phyloP scores from a whole-genome alignment of 2,329 filamentous ascomycete genomes.

The Penicillium sp. region DNA sequence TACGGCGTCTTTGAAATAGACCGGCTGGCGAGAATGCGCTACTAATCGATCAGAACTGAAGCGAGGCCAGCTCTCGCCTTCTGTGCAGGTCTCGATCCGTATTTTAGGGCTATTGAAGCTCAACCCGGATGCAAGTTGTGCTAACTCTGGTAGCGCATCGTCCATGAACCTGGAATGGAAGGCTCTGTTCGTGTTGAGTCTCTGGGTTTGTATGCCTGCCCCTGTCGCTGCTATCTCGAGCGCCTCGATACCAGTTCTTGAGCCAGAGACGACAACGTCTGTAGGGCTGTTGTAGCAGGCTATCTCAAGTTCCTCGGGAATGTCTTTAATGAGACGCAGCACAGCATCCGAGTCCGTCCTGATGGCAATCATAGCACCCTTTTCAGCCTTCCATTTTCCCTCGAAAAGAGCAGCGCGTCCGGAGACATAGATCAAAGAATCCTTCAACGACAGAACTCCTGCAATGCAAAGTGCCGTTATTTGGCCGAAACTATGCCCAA shows the following conservation, averaged over 20 bases:
- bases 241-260: slow-evolving; percentile 1
- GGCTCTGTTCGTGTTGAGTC: slow-evolving; percentile 44
- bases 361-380: slow-evolving; percentile 31
- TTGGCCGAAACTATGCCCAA: slow-evolving; percentile 40
- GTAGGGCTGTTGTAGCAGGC: slow-evolving; percentile 48
- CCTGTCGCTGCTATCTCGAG: slow-evolving; percentile 28
- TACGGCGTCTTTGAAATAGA: slow-evolving; percentile 32
- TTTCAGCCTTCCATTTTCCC: slow-evolving; percentile 28
- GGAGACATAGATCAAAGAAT: slow-evolving; percentile 26
- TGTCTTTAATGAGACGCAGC: background rate
- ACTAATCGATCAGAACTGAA: background rate
- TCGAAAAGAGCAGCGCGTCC: slow-evolving; percentile 28
- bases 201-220: slow-evolving; percentile 27
- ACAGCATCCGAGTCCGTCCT: slow-evolving; percentile 18
- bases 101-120: slow-evolving; percentile 31
- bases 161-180: slow-evolving; percentile 47
- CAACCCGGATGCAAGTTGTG: slow-evolving; percentile 23
- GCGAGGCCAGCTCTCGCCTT: no score
- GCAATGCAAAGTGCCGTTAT: slow-evolving; percentile 33
- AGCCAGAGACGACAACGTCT: slow-evolving; percentile 43
- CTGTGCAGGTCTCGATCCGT: slow-evolving; percentile 28
- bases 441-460: slow-evolving; percentile 24
- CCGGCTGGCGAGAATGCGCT: background rate
- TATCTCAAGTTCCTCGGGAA: slow-evolving; percentile 24
- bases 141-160: slow-evolving; percentile 24